Conservation (phyloP, 2,329 filamentous ascomycete genomes). For the Coniosporium tulheliwenetii region DNA sequence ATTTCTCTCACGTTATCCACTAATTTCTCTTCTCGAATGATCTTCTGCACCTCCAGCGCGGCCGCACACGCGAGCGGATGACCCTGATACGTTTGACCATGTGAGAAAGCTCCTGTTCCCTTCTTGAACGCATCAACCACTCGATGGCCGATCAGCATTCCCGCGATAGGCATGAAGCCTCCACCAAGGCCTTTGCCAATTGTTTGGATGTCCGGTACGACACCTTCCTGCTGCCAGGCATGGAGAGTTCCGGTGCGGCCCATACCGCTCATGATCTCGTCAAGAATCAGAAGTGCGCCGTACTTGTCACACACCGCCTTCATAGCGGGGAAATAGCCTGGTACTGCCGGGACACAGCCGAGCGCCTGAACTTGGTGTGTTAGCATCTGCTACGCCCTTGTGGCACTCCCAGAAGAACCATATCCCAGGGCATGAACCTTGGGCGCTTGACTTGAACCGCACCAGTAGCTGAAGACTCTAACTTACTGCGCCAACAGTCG, state of each 20-base stretch:
- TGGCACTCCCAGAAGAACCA: no score
- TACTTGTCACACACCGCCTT: conserved; percentile 52
- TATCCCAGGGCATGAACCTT: no score
- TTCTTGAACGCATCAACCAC: conserved; percentile 33
- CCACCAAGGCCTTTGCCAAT: conserved; percentile 52
- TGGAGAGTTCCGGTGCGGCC: conserved; percentile 44
- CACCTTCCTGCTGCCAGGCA: conserved; percentile 43
- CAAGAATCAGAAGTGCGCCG: conserved; percentile 60
- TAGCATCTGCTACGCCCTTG: background rate
- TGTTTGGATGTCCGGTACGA: conserved; percentile 49
- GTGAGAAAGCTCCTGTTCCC: conserved; percentile 34
- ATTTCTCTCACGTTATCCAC: conserved; percentile 41
- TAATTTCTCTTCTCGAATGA: conserved; percentile 41
- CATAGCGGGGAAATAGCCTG: conserved; percentile 56
- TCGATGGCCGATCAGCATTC: conserved; percentile 37
- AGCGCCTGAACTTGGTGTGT: conserved; percentile 31
- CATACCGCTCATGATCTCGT: conserved; percentile 62
- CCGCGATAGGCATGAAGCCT: conserved; percentile 47
- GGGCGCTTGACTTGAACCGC: no score
- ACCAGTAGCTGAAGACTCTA: background rate
- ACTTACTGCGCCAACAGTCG: conserved; percentile 51
- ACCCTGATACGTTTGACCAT: conserved; percentile 50
- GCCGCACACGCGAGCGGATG: conserved; percentile 44
- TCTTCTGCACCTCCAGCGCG: conserved; percentile 45
- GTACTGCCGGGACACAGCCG: conserved; percentile 50